These are phyloP conservation scores for Dissophora globulifera DNA, from an alignment of 192 early-diverging fungal species.

Conservation along the genomic window DNA sequence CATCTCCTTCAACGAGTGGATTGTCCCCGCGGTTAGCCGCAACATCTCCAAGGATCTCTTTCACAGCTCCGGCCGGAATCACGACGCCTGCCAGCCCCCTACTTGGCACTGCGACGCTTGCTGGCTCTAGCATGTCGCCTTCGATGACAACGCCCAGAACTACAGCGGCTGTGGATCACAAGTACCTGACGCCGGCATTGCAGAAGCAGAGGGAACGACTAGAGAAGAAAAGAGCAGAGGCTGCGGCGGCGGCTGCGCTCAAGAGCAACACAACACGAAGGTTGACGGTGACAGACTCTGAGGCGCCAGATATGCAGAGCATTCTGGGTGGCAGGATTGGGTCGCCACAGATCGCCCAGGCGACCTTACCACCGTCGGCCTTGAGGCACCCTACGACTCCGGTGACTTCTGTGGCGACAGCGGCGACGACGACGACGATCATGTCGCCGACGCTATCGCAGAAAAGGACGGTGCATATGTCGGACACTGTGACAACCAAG, in stretches of 20 bases:
- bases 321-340: conserved; percentile 3
- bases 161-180: too few species aligned
- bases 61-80: conserved; percentile 11
- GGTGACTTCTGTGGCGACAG: too few species aligned
- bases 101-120: not conserved
- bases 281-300: not conserved
- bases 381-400: conserved; percentile 10
- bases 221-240: conserved; percentile 35
- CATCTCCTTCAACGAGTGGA: too few species aligned
- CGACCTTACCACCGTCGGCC: not conserved
- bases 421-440: too few species aligned
- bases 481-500: not conserved
- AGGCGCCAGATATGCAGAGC: too few species aligned
- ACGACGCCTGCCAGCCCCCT: conserved; percentile 5
- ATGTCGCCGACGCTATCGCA: not conserved
- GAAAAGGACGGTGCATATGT: conserved; percentile 6
- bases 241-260: not conserved
- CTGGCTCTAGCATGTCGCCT: not conserved
- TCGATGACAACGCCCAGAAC: not conserved
- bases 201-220: conserved; percentile 40
- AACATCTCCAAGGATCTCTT: conserved; percentile 13
- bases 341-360: conserved; percentile 10
- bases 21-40: too few species aligned
- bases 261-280: conserved; percentile 10
- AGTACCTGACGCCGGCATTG: conserved; percentile 36